Evolutionary conservation across 768 basidiomycete species (phyloP).

Genomic region (Russula sp.): DNA sequence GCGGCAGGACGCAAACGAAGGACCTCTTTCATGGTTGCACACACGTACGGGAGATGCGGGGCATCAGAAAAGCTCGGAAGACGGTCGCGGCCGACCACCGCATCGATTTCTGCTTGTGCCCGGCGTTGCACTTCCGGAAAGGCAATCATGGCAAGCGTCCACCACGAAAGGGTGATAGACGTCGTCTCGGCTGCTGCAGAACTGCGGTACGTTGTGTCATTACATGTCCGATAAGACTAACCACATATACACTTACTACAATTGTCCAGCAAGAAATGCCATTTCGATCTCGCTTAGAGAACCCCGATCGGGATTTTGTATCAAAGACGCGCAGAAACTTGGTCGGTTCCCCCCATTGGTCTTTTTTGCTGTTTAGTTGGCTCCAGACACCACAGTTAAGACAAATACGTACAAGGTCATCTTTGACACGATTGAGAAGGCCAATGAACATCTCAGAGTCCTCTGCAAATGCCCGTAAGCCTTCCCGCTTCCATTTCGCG

Average conservation of each 20-base stretch:
- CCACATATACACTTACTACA: slow-evolving; percentile 22
- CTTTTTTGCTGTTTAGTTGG: background rate
- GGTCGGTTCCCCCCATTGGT: background rate
- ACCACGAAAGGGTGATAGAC: slow-evolving; percentile 10
- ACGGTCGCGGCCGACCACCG: slow-evolving; percentile 26
- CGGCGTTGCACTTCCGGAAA: slow-evolving; percentile 24
- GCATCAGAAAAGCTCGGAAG: slow-evolving; percentile 28
- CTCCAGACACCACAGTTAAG: too few relatives aligned
- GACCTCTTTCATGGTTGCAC: slow-evolving; percentile 27
- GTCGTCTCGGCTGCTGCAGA: slow-evolving; percentile 20
- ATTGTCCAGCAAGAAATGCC: slow-evolving; percentile 20
- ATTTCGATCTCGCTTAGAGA: slow-evolving; percentile 23
- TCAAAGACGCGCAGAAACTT: background rate
- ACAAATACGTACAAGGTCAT: slow-evolving; percentile 18
- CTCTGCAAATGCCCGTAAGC: slow-evolving; percentile 5
- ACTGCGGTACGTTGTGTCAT: background rate
- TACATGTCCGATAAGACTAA: background rate
- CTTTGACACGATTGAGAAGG: slow-evolving; percentile 25
- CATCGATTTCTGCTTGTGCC: slow-evolving; percentile 30
- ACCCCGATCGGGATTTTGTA: background rate
- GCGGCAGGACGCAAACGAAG: slow-evolving; percentile 13
- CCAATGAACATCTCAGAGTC: slow-evolving; percentile 21
- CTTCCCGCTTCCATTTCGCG: slow-evolving; percentile 34
- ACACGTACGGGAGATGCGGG: slow-evolving; percentile 26
- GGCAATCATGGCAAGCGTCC: slow-evolving; percentile 27